phyloP scores from a whole-genome alignment of 108 stramenopile genomes.

The Poteriospumella lacustris region DNA sequence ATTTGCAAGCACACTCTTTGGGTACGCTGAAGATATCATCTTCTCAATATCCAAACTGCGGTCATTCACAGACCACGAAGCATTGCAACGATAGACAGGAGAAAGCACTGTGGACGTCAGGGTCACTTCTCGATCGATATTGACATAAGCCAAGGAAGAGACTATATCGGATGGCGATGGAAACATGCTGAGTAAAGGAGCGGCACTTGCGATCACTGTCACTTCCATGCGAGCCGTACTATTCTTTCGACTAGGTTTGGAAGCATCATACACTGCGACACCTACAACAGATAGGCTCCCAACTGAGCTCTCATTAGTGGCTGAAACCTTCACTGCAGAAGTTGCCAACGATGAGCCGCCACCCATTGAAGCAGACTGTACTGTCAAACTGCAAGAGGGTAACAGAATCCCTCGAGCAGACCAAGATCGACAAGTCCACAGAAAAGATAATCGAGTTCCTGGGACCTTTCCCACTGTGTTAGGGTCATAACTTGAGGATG shows the following conservation, averaged over 20 bases:
- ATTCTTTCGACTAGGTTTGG: not conserved
- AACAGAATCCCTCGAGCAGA: conserved; percentile 6
- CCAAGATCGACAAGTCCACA: not conserved
- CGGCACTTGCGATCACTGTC: not conserved
- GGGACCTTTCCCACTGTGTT: not conserved
- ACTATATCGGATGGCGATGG: not conserved
- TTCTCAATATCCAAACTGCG: not conserved
- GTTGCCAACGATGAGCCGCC: not conserved
- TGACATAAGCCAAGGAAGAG: not conserved
- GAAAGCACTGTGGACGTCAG: not conserved
- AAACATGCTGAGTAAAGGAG: not conserved
- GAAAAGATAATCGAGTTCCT: not conserved
- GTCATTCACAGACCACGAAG: not conserved
- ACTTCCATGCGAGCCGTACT: not conserved
- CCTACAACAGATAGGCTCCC: not conserved
- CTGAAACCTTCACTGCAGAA: not conserved
- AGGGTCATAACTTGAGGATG: not conserved
- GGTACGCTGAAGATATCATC: not conserved
- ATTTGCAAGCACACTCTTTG: not conserved
- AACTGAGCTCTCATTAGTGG: conserved; percentile 7
- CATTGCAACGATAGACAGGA: not conserved
- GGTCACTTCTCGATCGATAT: not conserved
- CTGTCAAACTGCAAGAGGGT: not conserved
- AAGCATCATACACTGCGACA: too few species aligned
- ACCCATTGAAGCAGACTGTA: not conserved